Base-by-base conservation (phyloP, 2,329 filamentous ascomycete species). In the Aureobasidium pullulans region DNA sequence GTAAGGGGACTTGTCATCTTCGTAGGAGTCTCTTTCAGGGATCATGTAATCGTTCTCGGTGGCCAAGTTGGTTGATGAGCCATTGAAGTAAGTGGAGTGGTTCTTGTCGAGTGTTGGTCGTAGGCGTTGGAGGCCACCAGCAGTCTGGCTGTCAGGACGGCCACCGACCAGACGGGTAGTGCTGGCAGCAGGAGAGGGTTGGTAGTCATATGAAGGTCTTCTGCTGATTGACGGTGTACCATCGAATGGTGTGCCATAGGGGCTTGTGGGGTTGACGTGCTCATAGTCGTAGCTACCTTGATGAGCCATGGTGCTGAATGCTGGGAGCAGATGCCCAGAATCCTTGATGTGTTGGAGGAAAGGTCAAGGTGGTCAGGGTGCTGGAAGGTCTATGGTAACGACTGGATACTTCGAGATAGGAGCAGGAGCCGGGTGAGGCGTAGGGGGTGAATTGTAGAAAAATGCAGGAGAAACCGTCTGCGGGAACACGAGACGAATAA, bases 401-500 rank as follows among this genome's bases (percentile, higher is more conserved):
- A 57, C 54, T 57, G 54, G 9, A 40, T 34, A 43, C 9, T 23
- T 40, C 10, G 43, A 32, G 52, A 46, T 16, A 37, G 46, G 29
- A 56, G 40, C 29, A 46, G 40, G 40, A 44, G 52, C 52, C 31
- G 19, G 40, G 6, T 32, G 39, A 39, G 52, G 52, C 39, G 29
- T 56, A 16, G 16, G 52, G 52, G 52, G 52, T 34, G 31, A 11
- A 16, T 31, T 19, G 31, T 36, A 48, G 43, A 57, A 57, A 48
- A 57, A 57, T 57, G 54, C 54, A 57, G 43, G 54, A 57, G 54
- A 48, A 57, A 31, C 31, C 39, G 34, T 16, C 43, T 57, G 44
- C 34, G 39, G 54, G 54, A 57, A 57, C 43, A 57, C 43, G 43
- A 57, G 57, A 50, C 57, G 57, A 59, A 59, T 59, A 59, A 59